A percentile compares a stretch with the other conserved stretches of the same genome.
These are phyloP conservation scores for Solanum infundibuliforme DNA, from an alignment of 257 asterid genomes.

Conservation along the genomic window DNA sequence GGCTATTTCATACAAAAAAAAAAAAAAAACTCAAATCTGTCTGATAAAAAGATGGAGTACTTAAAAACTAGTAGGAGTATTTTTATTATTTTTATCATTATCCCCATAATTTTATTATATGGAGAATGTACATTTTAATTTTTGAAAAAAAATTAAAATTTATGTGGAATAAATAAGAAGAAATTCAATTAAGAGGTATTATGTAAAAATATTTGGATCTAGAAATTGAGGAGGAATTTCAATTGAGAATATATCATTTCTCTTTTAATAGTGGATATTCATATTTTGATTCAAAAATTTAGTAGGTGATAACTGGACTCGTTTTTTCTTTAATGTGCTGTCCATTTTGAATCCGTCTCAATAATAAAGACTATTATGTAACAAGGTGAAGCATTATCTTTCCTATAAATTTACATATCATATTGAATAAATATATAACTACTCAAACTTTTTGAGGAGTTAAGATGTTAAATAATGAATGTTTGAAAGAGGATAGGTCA, in stretches of 20 bases:
- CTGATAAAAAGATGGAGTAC: not conserved
- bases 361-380: not conserved
- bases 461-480: not conserved
- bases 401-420: not conserved
- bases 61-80: too few relatives aligned
- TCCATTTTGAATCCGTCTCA: not conserved
- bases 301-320: not conserved
- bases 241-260: not conserved
- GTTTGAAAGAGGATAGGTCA: fast-evolving
- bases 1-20: too few relatives aligned
- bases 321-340: fast-evolving
- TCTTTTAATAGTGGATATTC: not conserved
- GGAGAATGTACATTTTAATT: not conserved
- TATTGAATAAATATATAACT: not conserved
- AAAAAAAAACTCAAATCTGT: too few relatives aligned
- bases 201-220: not conserved
- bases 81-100: not conserved
- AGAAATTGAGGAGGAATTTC: fast-evolving
- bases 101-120: not conserved
- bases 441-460: not conserved
- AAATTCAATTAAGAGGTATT: not conserved
- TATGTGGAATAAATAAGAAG: not conserved
- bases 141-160: not conserved
- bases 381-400: not conserved
- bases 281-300: not conserved